Base-by-base conservation (phyloP, 208 protist genomes). In the Sergeia podlipaevii region DNA sequence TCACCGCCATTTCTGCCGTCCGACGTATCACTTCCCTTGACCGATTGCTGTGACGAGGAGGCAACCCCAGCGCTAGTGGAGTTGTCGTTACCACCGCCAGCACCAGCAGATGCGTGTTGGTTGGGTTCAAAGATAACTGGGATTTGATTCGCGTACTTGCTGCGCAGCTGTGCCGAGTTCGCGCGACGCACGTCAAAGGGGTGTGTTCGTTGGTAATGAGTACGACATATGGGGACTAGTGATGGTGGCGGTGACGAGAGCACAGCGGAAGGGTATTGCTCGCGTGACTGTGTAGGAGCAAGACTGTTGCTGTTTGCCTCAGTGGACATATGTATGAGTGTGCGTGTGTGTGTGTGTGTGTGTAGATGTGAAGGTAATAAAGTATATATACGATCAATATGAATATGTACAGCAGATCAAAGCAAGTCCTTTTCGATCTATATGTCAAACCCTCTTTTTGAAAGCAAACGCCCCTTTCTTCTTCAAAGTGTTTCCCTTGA, bases 91-190 rank as follows among this genome's bases (percentile, higher is more conserved):
- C 80, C 80, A 32, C 79, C 78, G 5, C 56, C 56, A 45, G 83
- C 63, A 54, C 8, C 34, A n/a, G 34, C 18, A 27, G 36, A 5
- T 27, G 21, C 15, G 23, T 44, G 34, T 24, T 74, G 60, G 4
- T 77, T 71, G 33, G 94, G 93, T 61, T 97, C 94, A 30, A 85
- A 91, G 41, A 97, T 92, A 21, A 97, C 67, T 2, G 92, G 92
- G 26, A 97, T 84, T 18, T 79, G 53, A 26, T 87, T 63, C 5
- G 74, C 59, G 52, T 93, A 90, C 32, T 78, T 74, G 18, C 54
- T 10, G 8, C 46, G 32, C 10, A 88, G 62, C 38, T 55, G 49
- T 8, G 15, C 33, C 17, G 80, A 60, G 17, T 81, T 61, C 32
- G 51, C 52, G 28, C 57, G 46, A 53, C 84, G 77, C 28, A 65